Evolutionary conservation across 2,329 filamentous ascomycete species (phyloP).

Genomic region (Immersiporthe knoxdaviesiana): DNA sequence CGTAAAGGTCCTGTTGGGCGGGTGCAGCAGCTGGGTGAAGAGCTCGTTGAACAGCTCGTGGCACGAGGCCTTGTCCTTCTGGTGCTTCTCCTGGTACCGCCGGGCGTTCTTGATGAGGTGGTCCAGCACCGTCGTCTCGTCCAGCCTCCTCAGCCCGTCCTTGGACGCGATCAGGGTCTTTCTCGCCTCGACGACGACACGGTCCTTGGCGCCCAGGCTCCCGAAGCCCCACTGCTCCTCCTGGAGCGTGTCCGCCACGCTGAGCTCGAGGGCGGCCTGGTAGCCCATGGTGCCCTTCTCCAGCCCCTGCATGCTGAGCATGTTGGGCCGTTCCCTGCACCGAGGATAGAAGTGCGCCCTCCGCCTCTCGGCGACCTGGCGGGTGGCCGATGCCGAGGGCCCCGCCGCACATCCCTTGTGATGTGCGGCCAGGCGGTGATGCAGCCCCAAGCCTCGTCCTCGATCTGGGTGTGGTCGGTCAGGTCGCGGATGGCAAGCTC

Average conservation of each 20-base stretch:
- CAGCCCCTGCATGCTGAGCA: conserved; percentile 72
- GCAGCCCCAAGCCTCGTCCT: conserved; percentile 65
- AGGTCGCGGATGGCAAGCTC: conserved; percentile 64
- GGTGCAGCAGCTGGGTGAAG: conserved; percentile 62
- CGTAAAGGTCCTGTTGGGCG: conserved; percentile 55
- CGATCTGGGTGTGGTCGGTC: conserved; percentile 66
- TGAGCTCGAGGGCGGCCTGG: conserved; percentile 67
- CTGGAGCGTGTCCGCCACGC: conserved; percentile 65
- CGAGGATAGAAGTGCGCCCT: conserved; percentile 62
- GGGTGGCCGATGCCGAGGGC: conserved; percentile 47
- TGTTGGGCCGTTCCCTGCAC: conserved; percentile 67
- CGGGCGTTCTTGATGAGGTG: conserved; percentile 60
- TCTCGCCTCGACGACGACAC: conserved; percentile 60
- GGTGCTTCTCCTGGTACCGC: conserved; percentile 57
- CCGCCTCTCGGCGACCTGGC: conserved; percentile 48
- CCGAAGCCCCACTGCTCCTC: conserved; percentile 65
- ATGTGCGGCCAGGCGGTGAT: conserved; percentile 67
- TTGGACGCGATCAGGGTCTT: conserved; percentile 58
- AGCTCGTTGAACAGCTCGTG: conserved; percentile 65
- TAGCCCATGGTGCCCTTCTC: conserved; percentile 74
- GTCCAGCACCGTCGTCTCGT: conserved; percentile 62
- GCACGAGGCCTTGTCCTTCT: conserved; percentile 53
- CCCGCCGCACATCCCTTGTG: conserved; percentile 51
- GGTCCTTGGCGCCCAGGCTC: conserved; percentile 57
- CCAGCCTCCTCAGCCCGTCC: conserved; percentile 58